Conservation (phyloP, 257 asterid species). For the Gentiana macrophylla region DNA sequence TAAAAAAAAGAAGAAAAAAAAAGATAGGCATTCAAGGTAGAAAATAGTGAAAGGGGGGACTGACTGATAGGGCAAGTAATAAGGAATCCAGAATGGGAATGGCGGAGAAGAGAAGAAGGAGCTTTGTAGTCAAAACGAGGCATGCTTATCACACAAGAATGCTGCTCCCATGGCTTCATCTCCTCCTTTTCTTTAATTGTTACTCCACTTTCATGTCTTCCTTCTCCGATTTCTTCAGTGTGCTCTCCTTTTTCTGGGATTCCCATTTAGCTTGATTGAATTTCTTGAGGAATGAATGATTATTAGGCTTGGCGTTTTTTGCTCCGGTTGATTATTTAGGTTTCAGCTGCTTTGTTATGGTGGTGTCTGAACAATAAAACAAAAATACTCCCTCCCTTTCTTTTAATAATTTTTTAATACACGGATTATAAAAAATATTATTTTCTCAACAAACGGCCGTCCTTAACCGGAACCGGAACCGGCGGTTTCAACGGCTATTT, state of each 20-base stretch:
- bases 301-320: too few species aligned
- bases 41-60: conserved; percentile 3
- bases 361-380: too few species aligned
- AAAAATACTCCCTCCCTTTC: too few species aligned
- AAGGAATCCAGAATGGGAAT: conserved; percentile 39
- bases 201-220: background rate
- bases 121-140: conserved; percentile 41
- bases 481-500: too few species aligned
- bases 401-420: too few species aligned
- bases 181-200: conserved; percentile 12
- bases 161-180: conserved; percentile 53
- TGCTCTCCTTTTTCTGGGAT: background rate
- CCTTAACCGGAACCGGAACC: too few species aligned
- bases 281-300: background rate
- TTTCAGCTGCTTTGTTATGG: too few species aligned
- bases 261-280: too few species aligned
- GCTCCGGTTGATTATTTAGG: too few species aligned
- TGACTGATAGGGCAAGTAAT: conserved; percentile 40
- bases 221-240: background rate
- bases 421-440: too few species aligned
- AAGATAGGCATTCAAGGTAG: background rate
- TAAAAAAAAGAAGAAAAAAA: background rate
- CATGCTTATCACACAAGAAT: conserved; percentile 36
- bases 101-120: conserved; percentile 24
- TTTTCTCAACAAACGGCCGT: too few species aligned